These are phyloP conservation scores for Chrysosporium queenslandicum DNA, from an alignment of 2,329 filamentous ascomycete species.

Conservation along the genomic window DNA sequence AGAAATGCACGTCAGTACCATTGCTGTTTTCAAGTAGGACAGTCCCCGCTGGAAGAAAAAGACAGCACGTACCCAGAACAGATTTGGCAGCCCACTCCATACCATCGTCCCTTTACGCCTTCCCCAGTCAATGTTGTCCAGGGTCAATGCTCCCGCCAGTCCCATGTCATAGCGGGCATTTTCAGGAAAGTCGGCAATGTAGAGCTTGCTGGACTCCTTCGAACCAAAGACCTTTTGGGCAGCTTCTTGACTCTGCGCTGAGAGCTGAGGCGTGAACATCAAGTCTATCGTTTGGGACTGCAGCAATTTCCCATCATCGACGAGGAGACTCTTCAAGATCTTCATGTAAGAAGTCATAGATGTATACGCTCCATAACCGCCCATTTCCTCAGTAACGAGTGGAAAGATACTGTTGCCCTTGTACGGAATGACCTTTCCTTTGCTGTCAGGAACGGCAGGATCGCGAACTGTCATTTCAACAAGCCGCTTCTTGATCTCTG, in stretches of 20 bases:
- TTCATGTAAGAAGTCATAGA: slow-evolving; percentile 5
- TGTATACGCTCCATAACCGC: not conserved
- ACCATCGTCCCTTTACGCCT: slow-evolving; percentile 3
- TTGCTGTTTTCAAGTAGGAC: no score
- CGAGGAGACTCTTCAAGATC: slow-evolving; percentile 1
- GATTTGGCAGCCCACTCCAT: slow-evolving; percentile 6
- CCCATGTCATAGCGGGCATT: slow-evolving; percentile 1
- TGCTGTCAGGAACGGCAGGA: not conserved
- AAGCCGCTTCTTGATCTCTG: slow-evolving; percentile 14
- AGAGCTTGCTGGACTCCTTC: not conserved
- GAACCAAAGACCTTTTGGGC: not conserved
- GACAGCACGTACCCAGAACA: slow-evolving; percentile 6
- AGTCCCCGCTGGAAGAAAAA: no score
- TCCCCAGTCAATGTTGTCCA: slow-evolving; percentile 2
- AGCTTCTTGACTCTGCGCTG: not conserved
- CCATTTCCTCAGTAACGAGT: not conserved
- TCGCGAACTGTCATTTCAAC: not conserved
- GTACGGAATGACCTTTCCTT: slow-evolving; percentile 4
- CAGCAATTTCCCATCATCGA: not conserved
- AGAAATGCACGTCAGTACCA: no score
- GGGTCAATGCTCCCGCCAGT: not conserved
- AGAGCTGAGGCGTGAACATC: slow-evolving; percentile 10
- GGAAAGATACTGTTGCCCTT: not conserved
- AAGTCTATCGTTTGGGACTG: not conserved
- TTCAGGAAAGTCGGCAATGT: slow-evolving; percentile 1